Conservation (phyloP, 1,284 basidiomycete species). For the Ganoderma lingzhi region DNA sequence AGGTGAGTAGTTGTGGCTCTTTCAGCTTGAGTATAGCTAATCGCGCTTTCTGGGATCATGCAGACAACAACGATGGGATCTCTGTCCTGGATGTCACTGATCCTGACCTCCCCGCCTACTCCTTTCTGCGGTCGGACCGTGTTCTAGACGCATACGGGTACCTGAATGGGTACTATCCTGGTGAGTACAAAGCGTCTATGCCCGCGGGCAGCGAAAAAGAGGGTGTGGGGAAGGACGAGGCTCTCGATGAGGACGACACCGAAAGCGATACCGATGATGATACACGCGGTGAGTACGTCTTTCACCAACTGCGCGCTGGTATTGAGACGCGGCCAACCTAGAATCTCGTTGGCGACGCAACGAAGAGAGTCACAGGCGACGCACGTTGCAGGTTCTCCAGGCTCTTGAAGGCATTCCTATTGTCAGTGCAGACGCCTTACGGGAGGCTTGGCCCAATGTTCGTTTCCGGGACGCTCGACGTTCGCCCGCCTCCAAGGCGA, state of each 20-base stretch:
- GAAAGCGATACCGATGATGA: not conserved
- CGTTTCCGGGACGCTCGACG: not conserved
- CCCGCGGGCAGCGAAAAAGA: constrained; percentile 8
- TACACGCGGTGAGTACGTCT: not conserved
- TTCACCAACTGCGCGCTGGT: too few relatives aligned
- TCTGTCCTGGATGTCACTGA: constrained; percentile 51
- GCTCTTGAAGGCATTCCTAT: not conserved
- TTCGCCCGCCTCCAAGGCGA: not conserved
- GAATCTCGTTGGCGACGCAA: not conserved
- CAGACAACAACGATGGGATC: constrained; percentile 52
- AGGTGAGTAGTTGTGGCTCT: constrained; percentile 33
- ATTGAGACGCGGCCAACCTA: not conserved
- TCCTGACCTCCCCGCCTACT: constrained; percentile 44
- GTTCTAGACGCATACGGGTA: constrained; percentile 43
- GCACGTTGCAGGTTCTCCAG: not conserved
- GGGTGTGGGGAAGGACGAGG: not conserved
- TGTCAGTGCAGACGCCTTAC: not conserved
- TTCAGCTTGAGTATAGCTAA: not conserved
- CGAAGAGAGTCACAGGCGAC: not conserved
- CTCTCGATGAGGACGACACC: not conserved
- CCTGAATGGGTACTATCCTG: constrained; percentile 39
- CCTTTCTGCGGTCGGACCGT: constrained; percentile 37
- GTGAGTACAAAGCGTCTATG: not conserved
- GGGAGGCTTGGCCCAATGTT: not conserved
- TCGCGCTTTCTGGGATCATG: not conserved